A percentile compares a stretch with the other conserved stretches of the same genome.
Evolutionary conservation across 2,329 filamentous ascomycete species (phyloP).

Genomic region (Sporothrix luriei): DNA sequence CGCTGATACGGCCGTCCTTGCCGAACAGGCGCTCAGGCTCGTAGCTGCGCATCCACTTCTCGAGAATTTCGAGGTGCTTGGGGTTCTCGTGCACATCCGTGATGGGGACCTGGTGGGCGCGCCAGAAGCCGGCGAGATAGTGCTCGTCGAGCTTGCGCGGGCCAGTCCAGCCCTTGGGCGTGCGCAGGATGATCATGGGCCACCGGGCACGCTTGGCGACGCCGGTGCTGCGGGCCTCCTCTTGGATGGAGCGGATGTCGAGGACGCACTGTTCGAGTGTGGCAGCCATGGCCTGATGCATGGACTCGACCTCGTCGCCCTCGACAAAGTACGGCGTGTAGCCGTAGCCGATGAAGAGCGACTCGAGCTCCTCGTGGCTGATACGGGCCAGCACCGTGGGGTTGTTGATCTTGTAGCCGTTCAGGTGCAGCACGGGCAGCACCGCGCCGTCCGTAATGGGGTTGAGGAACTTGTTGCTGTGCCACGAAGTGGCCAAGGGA

Average conservation of each 20-base stretch:
- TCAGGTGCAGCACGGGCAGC: slow-evolving; percentile 74
- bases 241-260: slow-evolving; percentile 70
- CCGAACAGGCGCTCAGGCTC: slow-evolving; percentile 72
- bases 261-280: slow-evolving; percentile 72
- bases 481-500: slow-evolving; percentile 76
- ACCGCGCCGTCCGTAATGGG: slow-evolving; percentile 77
- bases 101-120: slow-evolving; percentile 76
- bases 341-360: slow-evolving; percentile 72
- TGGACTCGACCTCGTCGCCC: slow-evolving; percentile 69
- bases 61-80: slow-evolving; percentile 66
- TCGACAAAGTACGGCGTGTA: slow-evolving; percentile 82
- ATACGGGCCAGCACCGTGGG: slow-evolving; percentile 74
- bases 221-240: slow-evolving; percentile 69
- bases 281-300: slow-evolving; percentile 81
- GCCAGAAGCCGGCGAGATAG: slow-evolving; percentile 75
- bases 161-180: slow-evolving; percentile 78
- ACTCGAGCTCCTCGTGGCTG: slow-evolving; percentile 70
- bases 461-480: slow-evolving; percentile 80
- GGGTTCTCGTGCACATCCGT: slow-evolving; percentile 68
- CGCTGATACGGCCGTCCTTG: slow-evolving; percentile 62
- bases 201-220: slow-evolving; percentile 71
- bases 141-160: slow-evolving; percentile 72
- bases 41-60: slow-evolving; percentile 77
- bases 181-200: slow-evolving; percentile 78
- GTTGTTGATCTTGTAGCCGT: slow-evolving; percentile 86